These are phyloP conservation scores for Porphyrellus cyaneotinctus DNA, from an alignment of 768 basidiomycete genomes.

Conservation along the genomic window DNA sequence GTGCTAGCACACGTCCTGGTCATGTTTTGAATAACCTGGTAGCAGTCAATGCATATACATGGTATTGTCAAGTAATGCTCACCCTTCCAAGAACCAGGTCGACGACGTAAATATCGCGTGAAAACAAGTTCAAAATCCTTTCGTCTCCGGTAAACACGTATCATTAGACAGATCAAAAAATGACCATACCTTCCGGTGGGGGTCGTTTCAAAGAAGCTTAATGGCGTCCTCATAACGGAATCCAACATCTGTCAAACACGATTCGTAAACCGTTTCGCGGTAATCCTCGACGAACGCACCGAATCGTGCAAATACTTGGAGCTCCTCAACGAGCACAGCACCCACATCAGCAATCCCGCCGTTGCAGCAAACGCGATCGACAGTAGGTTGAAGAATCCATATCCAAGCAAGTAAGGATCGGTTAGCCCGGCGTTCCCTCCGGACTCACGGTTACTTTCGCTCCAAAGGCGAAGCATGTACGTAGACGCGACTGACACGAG, in stretches of 20 bases:
- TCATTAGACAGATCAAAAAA: not conserved
- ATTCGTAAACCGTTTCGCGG: not conserved
- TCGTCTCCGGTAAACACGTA: not conserved
- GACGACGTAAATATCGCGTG: constrained; percentile 81
- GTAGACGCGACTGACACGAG: constrained; percentile 55
- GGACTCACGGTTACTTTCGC: constrained; percentile 64
- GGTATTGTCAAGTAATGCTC: not conserved
- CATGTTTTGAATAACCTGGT: constrained; percentile 59
- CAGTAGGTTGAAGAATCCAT: constrained; percentile 63
- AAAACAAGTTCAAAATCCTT: constrained; percentile 88
- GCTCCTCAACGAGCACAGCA: constrained; percentile 71
- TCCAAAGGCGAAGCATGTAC: constrained; percentile 74
- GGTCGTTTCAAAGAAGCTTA: constrained; percentile 88
- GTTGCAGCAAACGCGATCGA: constrained; percentile 51
- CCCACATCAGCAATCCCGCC: constrained; percentile 66
- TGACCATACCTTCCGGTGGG: constrained; percentile 69
- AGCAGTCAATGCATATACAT: not conserved
- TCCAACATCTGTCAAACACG: constrained; percentile 58
- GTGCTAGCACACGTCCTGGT: constrained; percentile 60
- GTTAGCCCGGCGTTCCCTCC: constrained; percentile 57
- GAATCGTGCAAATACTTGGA: constrained; percentile 73
- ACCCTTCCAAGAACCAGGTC: constrained; percentile 78
- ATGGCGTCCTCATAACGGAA: constrained; percentile 75
- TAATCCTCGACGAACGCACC: constrained; percentile 36
- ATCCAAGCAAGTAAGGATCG: constrained; percentile 54